Base-by-base conservation (phyloP, 176 grass and related monocot species). In the Cocos nucifera region DNA sequence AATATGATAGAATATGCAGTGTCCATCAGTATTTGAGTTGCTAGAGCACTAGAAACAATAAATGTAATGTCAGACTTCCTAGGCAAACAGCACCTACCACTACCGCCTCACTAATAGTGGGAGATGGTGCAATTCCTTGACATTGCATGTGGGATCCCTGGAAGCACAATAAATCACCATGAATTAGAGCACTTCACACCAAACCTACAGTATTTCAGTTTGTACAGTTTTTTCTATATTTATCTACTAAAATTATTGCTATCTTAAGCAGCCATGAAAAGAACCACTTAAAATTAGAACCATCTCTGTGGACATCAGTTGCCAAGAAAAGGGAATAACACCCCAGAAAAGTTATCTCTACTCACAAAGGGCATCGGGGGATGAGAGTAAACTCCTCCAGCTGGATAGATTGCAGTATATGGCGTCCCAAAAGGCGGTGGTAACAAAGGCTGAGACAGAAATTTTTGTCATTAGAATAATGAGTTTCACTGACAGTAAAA, bases 311-410 rank as follows among this genome's bases (percentile, higher is more conserved):
- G 35, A 44, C 1, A 76, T 28, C n/a, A 69, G 17, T 48, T 67
- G 50, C 27, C 28, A 12, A 44, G 19, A 83, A 54, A 4, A 66
- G 58, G 50, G 60, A 8, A 71, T 25, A 48, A 56, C 15, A 59
- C 51, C 28, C 26, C 28, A 6, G 60, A 5, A 81, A 27, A 55
- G 7, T 10, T 18, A 22, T 58, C 52, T 22, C 15, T 61, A 58
- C 85, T 86, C 83, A 95, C 90, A 61, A 89, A 69, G 32, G 86
- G 77, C 67, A 84, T 44, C 39, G 85, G 69, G 1, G 86, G 80
- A 69, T 89, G 81, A 12, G 71, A 67, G 65, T 85, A 89, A 77
- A 63, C 64, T 15, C 84, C 89, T 72, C 64, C 76, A 64, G 70
- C 77, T 16, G 86, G 83, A 62, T 89, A 95, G 39, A 95, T 86